Percentiles rank a stretch among this genome's conserved stretches.
Conservation (phyloP, 495 filamentous ascomycete genomes). For the Penicillium antarcticum region DNA sequence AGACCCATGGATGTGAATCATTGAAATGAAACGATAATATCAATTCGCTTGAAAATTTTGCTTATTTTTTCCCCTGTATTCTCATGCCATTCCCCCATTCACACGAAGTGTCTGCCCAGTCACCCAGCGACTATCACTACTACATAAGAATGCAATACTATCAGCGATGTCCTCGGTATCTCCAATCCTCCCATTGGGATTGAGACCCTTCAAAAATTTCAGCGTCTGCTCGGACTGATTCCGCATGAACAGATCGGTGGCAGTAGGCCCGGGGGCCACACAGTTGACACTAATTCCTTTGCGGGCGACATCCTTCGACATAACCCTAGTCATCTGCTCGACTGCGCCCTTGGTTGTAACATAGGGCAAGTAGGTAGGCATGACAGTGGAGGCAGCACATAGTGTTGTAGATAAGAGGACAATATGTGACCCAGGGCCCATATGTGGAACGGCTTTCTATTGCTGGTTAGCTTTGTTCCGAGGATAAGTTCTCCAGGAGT, state of each 20-base stretch:
- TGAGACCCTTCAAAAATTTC: slow-evolving; percentile 48
- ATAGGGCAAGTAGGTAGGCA: slow-evolving; percentile 62
- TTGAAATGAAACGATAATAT: too few relatives aligned
- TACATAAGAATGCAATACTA: slow-evolving; percentile 51
- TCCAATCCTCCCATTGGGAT: slow-evolving; percentile 55
- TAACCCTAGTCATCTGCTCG: slow-evolving; percentile 62
- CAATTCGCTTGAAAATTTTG: too few relatives aligned
- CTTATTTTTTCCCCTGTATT: too few relatives aligned
- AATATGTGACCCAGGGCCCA: slow-evolving; percentile 53
- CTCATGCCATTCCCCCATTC: slow-evolving; percentile 49
- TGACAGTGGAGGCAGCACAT: slow-evolving; percentile 39
- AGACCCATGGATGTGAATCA: too few relatives aligned
- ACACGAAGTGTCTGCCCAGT: slow-evolving; percentile 61
- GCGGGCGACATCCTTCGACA: slow-evolving; percentile 62
- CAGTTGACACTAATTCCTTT: slow-evolving; percentile 62
- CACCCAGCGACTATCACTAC: slow-evolving; percentile 55
- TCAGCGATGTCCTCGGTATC: slow-evolving; percentile 61
- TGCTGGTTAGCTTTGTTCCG: not conserved
- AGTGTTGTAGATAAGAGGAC: slow-evolving; percentile 60
- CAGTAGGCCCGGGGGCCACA: slow-evolving; percentile 63
- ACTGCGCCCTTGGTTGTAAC: slow-evolving; percentile 63
- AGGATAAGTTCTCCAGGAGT: not conserved
- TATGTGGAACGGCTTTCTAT: slow-evolving; percentile 60
- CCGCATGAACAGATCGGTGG: slow-evolving; percentile 61
- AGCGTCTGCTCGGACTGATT: slow-evolving; percentile 60